Evolutionary conservation across 2,329 filamentous ascomycete species (phyloP), one percentile per base, ranked within the genome.

Genomic region (Aspergillus udagawae): DNA sequence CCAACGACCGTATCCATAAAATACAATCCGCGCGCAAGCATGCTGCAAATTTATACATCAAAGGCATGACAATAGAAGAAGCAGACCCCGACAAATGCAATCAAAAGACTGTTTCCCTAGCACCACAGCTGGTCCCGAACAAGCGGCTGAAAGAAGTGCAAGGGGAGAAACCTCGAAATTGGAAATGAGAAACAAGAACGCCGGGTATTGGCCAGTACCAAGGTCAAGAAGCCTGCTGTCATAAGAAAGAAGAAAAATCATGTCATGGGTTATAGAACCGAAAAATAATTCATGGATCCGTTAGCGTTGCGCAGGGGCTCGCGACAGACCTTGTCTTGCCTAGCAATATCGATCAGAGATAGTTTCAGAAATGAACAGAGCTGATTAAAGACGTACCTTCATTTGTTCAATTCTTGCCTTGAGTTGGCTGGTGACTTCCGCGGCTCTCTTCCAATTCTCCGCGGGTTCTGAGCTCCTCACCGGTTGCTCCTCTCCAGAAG

Each of bases 331-430:
- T 75, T 79, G 76, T 63, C 73, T 70, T 64, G 74, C 77, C 76
- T 79, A 52, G 57, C n/a, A 52, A 49, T 29, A 29, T 49, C 45
- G 49, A 29, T 35, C n/a, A 47, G 32, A 21, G 2, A 25, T 12
- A 44, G 21, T 17, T 12, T 17, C 32, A 17, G 14, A 17, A 10
- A n/a, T n/a, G 49, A 28, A 29, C 12, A 51, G 21, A 51, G 29
- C 44, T 14, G 17, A n/a, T 38, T 53, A 28, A 45, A 27, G 25
- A 58, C 67, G 23, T 54, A 73, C 85, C 83, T 97, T 99, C 94
- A 99, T 99, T 81, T 94, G 90, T 80, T 97, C 94, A 74, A 99
- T 99, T 72, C 94, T 86, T 53, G 93, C 92, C 80, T 97, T 99
- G 69, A 99, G 76, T 73, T 97, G 94, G 75, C 92, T 97, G 54